A percentile compares a stretch with the other conserved stretches of the same genome.
These are phyloP conservation scores for Acanthamoeba quina DNA, from an alignment of 208 protist species.

Conservation along the genomic window DNA sequence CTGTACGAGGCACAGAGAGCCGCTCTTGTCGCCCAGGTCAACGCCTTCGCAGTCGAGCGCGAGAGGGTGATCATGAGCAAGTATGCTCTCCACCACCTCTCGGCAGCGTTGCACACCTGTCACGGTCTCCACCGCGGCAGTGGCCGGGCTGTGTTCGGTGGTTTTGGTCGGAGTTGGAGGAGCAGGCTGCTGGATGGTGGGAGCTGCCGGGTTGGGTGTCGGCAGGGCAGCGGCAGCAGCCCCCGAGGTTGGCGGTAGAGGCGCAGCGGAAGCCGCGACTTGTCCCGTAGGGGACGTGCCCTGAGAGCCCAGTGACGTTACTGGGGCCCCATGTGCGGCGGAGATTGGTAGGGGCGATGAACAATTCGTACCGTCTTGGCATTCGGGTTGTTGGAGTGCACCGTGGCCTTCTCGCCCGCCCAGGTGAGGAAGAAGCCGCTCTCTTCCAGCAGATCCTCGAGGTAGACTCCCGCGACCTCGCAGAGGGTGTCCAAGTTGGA, in stretches of 20 bases:
- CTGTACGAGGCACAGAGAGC: background rate
- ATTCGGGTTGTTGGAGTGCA: background rate
- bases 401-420: background rate
- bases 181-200: too few relatives aligned
- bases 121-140: background rate
- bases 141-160: too few relatives aligned
- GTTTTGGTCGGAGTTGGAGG: too few relatives aligned
- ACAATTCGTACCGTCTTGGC: too few relatives aligned
- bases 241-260: too few relatives aligned
- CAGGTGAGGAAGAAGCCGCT: background rate
- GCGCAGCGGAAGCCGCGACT: too few relatives aligned
- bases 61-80: background rate
- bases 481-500: background rate
- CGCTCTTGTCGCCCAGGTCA: background rate
- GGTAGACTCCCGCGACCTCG: background rate
- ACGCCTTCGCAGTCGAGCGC: background rate
- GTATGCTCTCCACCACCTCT: background rate
- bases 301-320: too few relatives aligned
- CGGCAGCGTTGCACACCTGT: background rate
- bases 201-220: too few relatives aligned
- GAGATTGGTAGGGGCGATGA: too few relatives aligned
- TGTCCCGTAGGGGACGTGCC: too few relatives aligned
- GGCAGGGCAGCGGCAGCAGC: too few relatives aligned
- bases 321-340: too few relatives aligned
- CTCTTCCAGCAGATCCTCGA: background rate